Conservation (phyloP, 2,329 filamentous ascomycete species). For the Parastagonospora avenae region DNA sequence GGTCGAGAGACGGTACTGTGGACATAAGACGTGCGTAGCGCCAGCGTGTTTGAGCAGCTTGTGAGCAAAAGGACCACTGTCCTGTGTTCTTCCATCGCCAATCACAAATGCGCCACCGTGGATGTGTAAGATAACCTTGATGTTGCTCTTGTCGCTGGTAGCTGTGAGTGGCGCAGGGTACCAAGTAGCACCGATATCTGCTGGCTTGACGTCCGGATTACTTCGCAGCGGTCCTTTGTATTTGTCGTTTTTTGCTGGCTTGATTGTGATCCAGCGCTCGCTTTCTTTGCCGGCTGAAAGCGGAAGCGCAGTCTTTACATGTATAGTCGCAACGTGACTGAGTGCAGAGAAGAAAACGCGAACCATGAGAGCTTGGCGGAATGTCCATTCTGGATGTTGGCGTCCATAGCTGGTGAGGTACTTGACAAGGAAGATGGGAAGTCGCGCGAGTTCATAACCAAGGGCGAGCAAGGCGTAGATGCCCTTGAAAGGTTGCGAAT, state of each 20-base stretch:
- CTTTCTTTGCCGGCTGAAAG: conserved; percentile 47
- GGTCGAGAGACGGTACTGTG: conserved; percentile 56
- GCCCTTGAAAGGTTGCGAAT: conserved; percentile 34
- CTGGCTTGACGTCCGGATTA: conserved; percentile 44
- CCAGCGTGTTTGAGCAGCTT: conserved; percentile 46
- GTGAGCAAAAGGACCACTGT: conserved; percentile 35
- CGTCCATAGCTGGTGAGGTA: conserved; percentile 45
- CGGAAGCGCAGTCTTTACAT: conserved; percentile 34
- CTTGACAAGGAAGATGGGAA: conserved; percentile 49
- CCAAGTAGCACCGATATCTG: conserved; percentile 50
- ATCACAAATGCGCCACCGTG: conserved; percentile 57
- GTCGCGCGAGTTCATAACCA: conserved; percentile 38
- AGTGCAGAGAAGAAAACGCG: conserved; percentile 42
- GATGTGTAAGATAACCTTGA: conserved; percentile 52
- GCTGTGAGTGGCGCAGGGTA: conserved; percentile 40
- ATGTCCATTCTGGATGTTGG: conserved; percentile 48
- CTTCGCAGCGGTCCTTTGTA: conserved; percentile 40
- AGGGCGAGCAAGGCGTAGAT: conserved; percentile 46
- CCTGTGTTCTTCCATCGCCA: conserved; percentile 48
- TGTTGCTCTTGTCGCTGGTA: conserved; percentile 14
- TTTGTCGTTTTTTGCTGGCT: conserved; percentile 17
- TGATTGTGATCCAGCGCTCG: conserved; percentile 45
- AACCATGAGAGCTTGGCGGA: conserved; percentile 45
- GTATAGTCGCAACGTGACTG: conserved; percentile 38
- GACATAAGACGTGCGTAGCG: conserved; percentile 49